A percentile compares a stretch with the other conserved stretches of the same genome.
Conservation (phyloP, 106 monocot species). For the Amphibolis antarctica region DNA sequence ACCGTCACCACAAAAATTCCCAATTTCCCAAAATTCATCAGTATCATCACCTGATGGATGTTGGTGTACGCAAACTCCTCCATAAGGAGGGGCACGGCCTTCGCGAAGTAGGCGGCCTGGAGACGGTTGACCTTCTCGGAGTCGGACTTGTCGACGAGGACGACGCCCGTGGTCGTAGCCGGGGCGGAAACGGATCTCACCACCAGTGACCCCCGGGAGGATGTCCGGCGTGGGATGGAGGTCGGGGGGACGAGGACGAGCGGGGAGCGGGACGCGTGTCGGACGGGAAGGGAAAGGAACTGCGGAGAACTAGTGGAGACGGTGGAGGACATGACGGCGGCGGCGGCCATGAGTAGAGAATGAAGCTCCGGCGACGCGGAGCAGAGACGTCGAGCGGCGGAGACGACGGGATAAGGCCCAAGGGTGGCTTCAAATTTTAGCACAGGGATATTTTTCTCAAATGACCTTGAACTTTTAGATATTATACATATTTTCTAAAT, state of each 20-base stretch:
- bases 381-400: neutral
- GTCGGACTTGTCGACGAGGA: constrained; percentile 61
- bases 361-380: neutral
- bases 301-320: neutral
- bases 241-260: neutral
- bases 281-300: neutral
- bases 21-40: neutral
- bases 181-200: constrained; percentile 14
- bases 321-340: constrained; percentile 1
- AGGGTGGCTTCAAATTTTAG: too few species aligned
- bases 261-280: neutral
- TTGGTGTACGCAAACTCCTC: constrained; percentile 79
- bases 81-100: constrained; percentile 55
- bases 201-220: neutral
- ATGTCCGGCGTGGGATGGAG: neutral
- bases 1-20: neutral
- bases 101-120: constrained; percentile 46
- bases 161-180: constrained; percentile 30
- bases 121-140: constrained; percentile 57
- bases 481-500: too few species aligned
- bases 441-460: too few species aligned
- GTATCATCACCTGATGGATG: constrained; percentile 52
- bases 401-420: constrained; percentile 6
- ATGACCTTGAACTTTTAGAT: too few species aligned
- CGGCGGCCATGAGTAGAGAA: neutral